Percentiles rank a stretch among this genome's conserved stretches.
Conservation (phyloP, 2,329 filamentous ascomycete genomes). For the Trichoderma semiorbis region DNA sequence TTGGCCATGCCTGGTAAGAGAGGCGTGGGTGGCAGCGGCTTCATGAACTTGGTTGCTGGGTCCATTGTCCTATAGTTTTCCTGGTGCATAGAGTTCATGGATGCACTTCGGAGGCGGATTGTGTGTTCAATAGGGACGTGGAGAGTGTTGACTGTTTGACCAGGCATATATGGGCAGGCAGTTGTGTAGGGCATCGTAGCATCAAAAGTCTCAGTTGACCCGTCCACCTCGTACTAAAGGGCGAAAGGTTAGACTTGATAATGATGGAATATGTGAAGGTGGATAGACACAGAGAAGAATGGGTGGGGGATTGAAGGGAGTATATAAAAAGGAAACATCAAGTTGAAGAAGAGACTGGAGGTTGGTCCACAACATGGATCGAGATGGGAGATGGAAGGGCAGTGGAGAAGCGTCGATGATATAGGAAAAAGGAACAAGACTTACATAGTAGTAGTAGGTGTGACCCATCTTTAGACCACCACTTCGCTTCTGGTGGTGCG, state of each 20-base stretch:
- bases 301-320: not conserved
- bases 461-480: constrained; percentile 89
- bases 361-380: not conserved
- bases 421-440: constrained; percentile 12
- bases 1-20: not conserved
- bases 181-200: constrained; percentile 69
- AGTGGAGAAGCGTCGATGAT: constrained; percentile 10
- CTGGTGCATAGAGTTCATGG: constrained; percentile 56
- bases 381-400: not conserved
- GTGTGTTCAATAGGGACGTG: constrained; percentile 71
- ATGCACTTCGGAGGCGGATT: constrained; percentile 60
- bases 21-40: constrained; percentile 53
- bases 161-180: constrained; percentile 79
- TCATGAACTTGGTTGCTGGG: constrained; percentile 70
- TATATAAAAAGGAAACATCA: not conserved
- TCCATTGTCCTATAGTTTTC: constrained; percentile 71
- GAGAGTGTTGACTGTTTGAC: constrained; percentile 81
- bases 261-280: not conserved
- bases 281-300: not conserved
- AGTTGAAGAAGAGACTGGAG: not conserved
- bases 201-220: constrained; percentile 73
- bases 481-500: constrained; percentile 50
- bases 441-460: constrained; percentile 93
- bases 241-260: not conserved
- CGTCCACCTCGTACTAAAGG: constrained; percentile 75